Conservation (phyloP, 495 filamentous ascomycete species). For the Penicillium canescens region DNA sequence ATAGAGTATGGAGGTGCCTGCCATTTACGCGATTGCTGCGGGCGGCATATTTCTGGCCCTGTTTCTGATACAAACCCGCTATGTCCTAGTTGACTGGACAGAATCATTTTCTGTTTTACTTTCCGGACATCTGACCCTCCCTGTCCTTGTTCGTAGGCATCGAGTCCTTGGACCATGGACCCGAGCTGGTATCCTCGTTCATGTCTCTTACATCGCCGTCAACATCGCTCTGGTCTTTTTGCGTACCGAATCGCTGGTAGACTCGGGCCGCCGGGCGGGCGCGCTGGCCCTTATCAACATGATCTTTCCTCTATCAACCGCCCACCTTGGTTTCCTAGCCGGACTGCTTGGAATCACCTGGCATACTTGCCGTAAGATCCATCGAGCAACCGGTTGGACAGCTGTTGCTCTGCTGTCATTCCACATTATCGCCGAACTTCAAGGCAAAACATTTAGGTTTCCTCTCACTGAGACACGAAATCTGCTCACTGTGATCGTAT, state of each 20-base stretch:
- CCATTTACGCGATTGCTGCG: slow-evolving; percentile 21
- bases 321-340: slow-evolving; percentile 26
- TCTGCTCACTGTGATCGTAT: slow-evolving; percentile 20
- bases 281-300: slow-evolving; percentile 22
- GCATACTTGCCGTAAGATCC: slow-evolving; percentile 17
- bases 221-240: slow-evolving; percentile 23
- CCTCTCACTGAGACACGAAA: slow-evolving; percentile 8
- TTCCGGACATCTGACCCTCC: slow-evolving; percentile 18
- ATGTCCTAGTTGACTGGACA: slow-evolving; percentile 7
- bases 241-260: slow-evolving; percentile 4
- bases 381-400: slow-evolving; percentile 25
- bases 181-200: slow-evolving; percentile 11
- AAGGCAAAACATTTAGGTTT: slow-evolving; percentile 11
- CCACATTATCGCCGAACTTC: slow-evolving; percentile 12
- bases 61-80: slow-evolving; percentile 9
- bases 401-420: slow-evolving; percentile 17
- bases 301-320: slow-evolving; percentile 20
- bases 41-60: slow-evolving; percentile 17
- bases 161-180: slow-evolving; percentile 21
- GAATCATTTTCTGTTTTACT: slow-evolving; percentile 13
- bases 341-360: slow-evolving; percentile 24
- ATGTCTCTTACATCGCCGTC: slow-evolving; percentile 15
- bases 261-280: slow-evolving; percentile 17
- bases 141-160: slow-evolving; percentile 16
- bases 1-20: neutral